These are phyloP conservation scores for Puccinia novopanici DNA, from an alignment of 1,284 basidiomycete genomes.

Conservation along the genomic window DNA sequence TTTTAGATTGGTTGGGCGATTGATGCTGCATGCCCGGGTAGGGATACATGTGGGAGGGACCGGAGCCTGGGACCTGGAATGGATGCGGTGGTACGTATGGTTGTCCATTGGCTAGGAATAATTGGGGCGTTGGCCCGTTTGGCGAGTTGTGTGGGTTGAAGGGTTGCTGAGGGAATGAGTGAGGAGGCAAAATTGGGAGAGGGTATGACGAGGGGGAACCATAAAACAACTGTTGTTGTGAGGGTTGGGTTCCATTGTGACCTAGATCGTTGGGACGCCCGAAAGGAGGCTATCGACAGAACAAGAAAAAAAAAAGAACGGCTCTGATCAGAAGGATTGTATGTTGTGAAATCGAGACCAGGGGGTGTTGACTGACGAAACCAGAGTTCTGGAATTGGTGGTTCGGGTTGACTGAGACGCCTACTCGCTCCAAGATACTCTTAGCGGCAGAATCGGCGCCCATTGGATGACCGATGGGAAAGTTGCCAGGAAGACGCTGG, in stretches of 20 bases:
- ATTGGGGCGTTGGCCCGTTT: conserved; percentile 42
- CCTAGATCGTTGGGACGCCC: conserved; percentile 17
- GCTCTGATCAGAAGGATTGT: not conserved
- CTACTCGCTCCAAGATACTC: conserved; percentile 48
- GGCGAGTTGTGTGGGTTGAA: conserved; percentile 34
- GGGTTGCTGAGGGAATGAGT: conserved; percentile 29
- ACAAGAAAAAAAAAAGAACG: not conserved
- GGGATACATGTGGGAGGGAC: conserved; percentile 33
- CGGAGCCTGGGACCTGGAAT: conserved; percentile 26
- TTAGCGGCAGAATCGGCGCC: conserved; percentile 33
- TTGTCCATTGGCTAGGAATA: conserved; percentile 50
- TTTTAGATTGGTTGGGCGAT: conserved; percentile 17
- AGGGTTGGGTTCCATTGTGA: conserved; percentile 9
- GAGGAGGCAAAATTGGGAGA: conserved; percentile 30
- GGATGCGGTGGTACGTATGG: conserved; percentile 39
- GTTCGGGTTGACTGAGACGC: conserved; percentile 29
- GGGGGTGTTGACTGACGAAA: not conserved
- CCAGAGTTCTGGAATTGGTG: conserved; percentile 30
- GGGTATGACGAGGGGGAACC: conserved; percentile 27
- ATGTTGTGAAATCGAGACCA: not conserved
- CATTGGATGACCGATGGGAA: conserved; percentile 29
- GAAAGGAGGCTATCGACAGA: conserved; percentile 16
- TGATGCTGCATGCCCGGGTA: conserved; percentile 21
- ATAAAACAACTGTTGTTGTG: conserved; percentile 32
- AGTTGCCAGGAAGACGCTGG: conserved; percentile 26